Percentiles rank a stretch among this genome's conserved stretches.
Conservation (phyloP, 2,329 filamentous ascomycete genomes). For the Colletotrichum agaves region DNA sequence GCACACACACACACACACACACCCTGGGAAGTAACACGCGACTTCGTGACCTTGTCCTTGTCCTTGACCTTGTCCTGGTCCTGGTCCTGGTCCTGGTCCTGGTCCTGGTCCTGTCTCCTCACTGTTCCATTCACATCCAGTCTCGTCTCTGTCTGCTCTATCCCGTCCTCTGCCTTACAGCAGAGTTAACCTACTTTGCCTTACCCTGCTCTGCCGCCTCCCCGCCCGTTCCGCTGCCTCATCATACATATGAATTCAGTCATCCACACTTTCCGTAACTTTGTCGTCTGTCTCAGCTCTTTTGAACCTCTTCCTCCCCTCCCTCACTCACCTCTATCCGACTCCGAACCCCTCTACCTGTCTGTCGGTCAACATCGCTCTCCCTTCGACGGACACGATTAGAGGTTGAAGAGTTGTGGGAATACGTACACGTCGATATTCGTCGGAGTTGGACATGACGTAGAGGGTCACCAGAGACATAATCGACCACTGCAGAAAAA, state of each 20-base stretch:
- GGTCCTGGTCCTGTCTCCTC: constrained; percentile 18
- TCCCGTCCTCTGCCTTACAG: constrained; percentile 31
- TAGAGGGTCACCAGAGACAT: constrained; percentile 13
- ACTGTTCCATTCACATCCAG: too few relatives aligned
- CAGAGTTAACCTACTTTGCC: constrained; percentile 36
- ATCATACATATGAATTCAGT: constrained; percentile 37
- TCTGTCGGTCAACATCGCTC: constrained; percentile 5
- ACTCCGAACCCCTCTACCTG: not conserved
- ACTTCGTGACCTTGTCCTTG: constrained; percentile 26
- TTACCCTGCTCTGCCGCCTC: constrained; percentile 18
- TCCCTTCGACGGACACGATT: constrained; percentile 7
- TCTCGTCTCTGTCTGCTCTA: not conserved
- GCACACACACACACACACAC: not conserved
- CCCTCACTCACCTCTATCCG: constrained; percentile 6
- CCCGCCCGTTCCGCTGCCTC: constrained; percentile 25
- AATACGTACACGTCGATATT: constrained; percentile 4
- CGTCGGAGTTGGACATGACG: constrained; percentile 20
- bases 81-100: constrained; percentile 27
- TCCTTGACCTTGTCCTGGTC: constrained; percentile 27
- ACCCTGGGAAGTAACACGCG: constrained; percentile 4
- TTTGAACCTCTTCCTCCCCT: constrained; percentile 30
- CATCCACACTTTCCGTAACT: constrained; percentile 34
- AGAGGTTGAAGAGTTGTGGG: constrained; percentile 9
- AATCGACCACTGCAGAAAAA: not conserved
- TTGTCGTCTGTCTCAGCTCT: constrained; percentile 24